Conservation (phyloP, 805 yeast species). For the Debaryomyces tyrocola region DNA sequence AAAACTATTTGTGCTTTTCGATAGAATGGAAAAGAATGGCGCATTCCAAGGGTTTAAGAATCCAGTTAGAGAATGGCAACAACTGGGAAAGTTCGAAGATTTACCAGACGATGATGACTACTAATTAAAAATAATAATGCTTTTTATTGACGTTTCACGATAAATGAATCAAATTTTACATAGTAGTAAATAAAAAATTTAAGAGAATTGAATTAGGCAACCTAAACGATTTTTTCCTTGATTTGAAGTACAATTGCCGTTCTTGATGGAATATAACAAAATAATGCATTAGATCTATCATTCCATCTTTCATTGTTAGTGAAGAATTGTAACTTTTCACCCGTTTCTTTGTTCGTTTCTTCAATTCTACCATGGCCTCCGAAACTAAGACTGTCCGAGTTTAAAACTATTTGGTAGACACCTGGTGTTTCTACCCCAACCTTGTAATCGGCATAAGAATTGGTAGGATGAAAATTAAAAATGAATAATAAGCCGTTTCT, state of each 20-base stretch:
- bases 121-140: neutral
- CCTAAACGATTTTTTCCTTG: slow-evolving; percentile 18
- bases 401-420: slow-evolving; percentile 68
- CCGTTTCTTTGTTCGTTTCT: slow-evolving; percentile 39
- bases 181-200: neutral
- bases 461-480: slow-evolving; percentile 86
- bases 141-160: neutral
- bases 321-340: slow-evolving; percentile 48
- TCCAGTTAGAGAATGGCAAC: slow-evolving; percentile 40
- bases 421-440: slow-evolving; percentile 88
- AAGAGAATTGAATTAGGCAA: neutral
- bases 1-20: slow-evolving; percentile 39
- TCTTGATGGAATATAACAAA: slow-evolving; percentile 81
- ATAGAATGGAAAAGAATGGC: slow-evolving; percentile 38
- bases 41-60: slow-evolving; percentile 36
- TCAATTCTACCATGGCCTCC: slow-evolving; percentile 80
- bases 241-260: slow-evolving; percentile 42
- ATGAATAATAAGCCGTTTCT: slow-evolving; percentile 81
- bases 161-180: neutral
- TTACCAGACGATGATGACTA: slow-evolving; percentile 2
- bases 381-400: slow-evolving; percentile 65
- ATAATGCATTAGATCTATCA: slow-evolving; percentile 68
- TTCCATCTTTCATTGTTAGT: slow-evolving; percentile 84
- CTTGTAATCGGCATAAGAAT: slow-evolving; percentile 83
- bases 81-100: slow-evolving; percentile 29